phyloP scores from a whole-genome alignment of 148 eudicot species.

The Camellia japonica region DNA sequence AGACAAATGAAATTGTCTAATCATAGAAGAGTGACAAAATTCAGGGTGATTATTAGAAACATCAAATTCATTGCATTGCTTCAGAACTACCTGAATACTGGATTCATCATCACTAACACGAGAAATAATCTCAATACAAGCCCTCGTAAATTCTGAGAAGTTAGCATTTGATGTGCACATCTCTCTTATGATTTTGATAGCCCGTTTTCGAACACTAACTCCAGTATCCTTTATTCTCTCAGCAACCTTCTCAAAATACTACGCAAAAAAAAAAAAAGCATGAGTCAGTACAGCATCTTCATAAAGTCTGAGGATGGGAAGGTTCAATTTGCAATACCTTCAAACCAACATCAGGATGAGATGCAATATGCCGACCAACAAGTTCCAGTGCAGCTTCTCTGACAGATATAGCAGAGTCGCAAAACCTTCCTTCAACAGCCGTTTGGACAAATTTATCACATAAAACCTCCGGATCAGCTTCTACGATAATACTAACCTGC shows the following conservation, averaged over 20 bases:
- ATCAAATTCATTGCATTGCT: conserved; percentile 1
- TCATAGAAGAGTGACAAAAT: not conserved
- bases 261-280: conserved; percentile 13
- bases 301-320: not conserved
- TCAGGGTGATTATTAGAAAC: not conserved
- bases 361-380: conserved; percentile 94
- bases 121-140: conserved; percentile 88
- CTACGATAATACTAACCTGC: conserved; percentile 95
- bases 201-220: conserved; percentile 92
- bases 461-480: conserved; percentile 98
- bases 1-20: not conserved
- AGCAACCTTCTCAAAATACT: conserved; percentile 95
- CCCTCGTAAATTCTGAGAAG: conserved; percentile 63
- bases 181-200: conserved; percentile 88
- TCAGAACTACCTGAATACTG: conserved; percentile 76
- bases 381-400: conserved; percentile 98
- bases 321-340: conserved; percentile 47
- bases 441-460: conserved; percentile 78
- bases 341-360: conserved; percentile 96
- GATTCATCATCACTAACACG: conserved; percentile 96
- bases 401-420: conserved; percentile 91
- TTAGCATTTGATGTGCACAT: conserved; percentile 82
- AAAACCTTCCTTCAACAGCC: conserved; percentile 97
- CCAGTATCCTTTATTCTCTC: conserved; percentile 96
- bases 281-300: not conserved